These are phyloP conservation scores for Solanum chiquidenum DNA, from an alignment of 257 asterid genomes.

Conservation along the genomic window DNA sequence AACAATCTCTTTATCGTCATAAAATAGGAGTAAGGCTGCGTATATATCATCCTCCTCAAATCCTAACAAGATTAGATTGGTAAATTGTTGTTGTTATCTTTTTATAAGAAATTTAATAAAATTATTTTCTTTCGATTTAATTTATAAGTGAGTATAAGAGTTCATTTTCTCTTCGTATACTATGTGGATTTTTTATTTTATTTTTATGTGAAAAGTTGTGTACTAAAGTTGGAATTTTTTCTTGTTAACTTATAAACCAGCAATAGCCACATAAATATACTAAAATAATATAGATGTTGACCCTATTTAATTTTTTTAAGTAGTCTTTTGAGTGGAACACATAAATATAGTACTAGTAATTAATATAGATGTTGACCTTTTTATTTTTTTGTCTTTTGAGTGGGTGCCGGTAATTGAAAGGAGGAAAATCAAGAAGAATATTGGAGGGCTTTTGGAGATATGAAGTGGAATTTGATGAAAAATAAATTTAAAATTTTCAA, in stretches of 20 bases:
- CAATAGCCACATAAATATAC: neutral
- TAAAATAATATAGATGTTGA: neutral
- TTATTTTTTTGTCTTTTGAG: neutral
- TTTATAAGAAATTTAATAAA: neutral
- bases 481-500: neutral
- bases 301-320: neutral
- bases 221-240: neutral
- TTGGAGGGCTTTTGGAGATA: neutral
- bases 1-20: too few species aligned
- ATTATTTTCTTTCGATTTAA: neutral
- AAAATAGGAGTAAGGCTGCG: fast-evolving
- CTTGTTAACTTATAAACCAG: neutral
- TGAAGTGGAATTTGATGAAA: neutral
- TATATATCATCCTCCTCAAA: neutral
- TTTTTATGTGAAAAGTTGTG: neutral
- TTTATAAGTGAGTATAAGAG: neutral
- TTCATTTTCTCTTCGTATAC: neutral
- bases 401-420: neutral
- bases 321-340: neutral
- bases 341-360: neutral
- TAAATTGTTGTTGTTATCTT: too few species aligned
- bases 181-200: neutral
- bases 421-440: neutral
- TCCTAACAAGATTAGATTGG: neutral
- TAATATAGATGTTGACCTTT: neutral